Base-by-base conservation (phyloP, 352 stramenopile genomes). In the Elongisporangium anandrum region DNA sequence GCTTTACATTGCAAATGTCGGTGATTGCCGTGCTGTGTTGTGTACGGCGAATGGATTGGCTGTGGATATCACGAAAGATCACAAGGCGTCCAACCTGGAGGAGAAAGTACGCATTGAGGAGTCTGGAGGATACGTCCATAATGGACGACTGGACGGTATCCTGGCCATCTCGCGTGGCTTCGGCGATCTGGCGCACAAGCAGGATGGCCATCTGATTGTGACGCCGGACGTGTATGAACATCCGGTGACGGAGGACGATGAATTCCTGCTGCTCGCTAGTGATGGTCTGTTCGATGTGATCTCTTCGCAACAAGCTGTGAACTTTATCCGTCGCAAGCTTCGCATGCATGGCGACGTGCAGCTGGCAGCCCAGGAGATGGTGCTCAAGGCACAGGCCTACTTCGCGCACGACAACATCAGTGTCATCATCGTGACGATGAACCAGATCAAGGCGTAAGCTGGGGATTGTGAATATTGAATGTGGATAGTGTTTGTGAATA, bases 241-340 rank as follows among this genome's bases (percentile, higher is more conserved):
- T 50, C 38, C 72, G 2, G 72, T 95, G 50, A 54, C 69, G 0
- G 51, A 68, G 0, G 79, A 83, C 16, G 90, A 97, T 59, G 88
- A 97, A 63, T 97, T 97, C 59, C 38, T 97, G 59, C 75, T 97
- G 57, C 75, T 97, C 7, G 88, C 88, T n/a, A 96, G 89, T 57
- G 91, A 97, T 59, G 91, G 91, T 6, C 75, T 97, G 22, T 97
- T 96, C 64, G 91, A 97, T 59, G 88, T 97, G 23, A 66, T 97
- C 17, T 88, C 88, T 21, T 96, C 86, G 53, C 88, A 97, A 56
- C 85, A 96, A 59, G 81, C 85, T 20, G 84, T 97, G 6, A 97
- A 97, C 62, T 97, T 97, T 54, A 85, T 97, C 50, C 65, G 88
- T 21, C 79, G 86, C n/a, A 91, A 95, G 68, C 78, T 97, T 20